Evolutionary conservation across 1,139 yeast species (phyloP).

Genomic region (Eremothecium gossypii): DNA sequence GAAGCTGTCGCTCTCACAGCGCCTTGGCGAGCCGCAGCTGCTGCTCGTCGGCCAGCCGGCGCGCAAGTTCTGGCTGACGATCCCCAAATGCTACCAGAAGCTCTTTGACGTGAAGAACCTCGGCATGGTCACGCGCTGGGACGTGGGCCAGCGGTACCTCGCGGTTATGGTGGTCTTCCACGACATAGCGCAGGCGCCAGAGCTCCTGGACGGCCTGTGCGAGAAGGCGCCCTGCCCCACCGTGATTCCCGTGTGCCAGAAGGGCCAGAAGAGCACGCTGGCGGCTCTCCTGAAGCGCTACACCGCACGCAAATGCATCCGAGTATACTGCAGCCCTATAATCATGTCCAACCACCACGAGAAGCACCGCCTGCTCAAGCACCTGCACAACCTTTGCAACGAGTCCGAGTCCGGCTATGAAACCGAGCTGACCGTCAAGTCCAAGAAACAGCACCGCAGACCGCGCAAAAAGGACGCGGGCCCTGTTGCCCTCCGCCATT

Average conservation of each 20-base stretch:
- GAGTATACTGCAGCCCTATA: conserved; percentile 21
- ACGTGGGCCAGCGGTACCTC: conserved; percentile 13
- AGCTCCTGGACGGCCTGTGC: neutral
- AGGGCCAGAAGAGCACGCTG: conserved; percentile 22
- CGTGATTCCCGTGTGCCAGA: conserved; percentile 21
- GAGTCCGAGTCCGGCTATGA: conserved; percentile 15
- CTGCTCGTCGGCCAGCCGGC: conserved; percentile 23
- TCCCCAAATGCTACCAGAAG: conserved; percentile 18
- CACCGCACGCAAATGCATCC: conserved; percentile 15
- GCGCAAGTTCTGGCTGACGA: conserved; percentile 16
- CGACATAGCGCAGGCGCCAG: conserved; percentile 11
- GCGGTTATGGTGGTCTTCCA: conserved; percentile 23
- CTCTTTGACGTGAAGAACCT: conserved; percentile 18
- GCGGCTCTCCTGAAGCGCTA: conserved; percentile 18
- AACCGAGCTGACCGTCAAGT: conserved; percentile 11
- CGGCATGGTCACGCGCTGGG: conserved; percentile 9
- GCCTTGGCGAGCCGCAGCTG: conserved; percentile 14
- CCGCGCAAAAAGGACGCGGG: conserved; percentile 8
- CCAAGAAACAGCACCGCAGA: conserved; percentile 10
- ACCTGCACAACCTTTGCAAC: conserved; percentile 11
- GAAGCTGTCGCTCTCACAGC: conserved; percentile 19
- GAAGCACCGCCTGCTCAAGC: conserved; percentile 16
- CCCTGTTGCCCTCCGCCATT: conserved; percentile 10
- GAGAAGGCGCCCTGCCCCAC: conserved; percentile 20
- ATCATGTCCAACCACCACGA: conserved; percentile 19